Evolutionary conservation across 2,329 filamentous ascomycete species (phyloP).

Genomic region (Achaetomium macrosporum): DNA sequence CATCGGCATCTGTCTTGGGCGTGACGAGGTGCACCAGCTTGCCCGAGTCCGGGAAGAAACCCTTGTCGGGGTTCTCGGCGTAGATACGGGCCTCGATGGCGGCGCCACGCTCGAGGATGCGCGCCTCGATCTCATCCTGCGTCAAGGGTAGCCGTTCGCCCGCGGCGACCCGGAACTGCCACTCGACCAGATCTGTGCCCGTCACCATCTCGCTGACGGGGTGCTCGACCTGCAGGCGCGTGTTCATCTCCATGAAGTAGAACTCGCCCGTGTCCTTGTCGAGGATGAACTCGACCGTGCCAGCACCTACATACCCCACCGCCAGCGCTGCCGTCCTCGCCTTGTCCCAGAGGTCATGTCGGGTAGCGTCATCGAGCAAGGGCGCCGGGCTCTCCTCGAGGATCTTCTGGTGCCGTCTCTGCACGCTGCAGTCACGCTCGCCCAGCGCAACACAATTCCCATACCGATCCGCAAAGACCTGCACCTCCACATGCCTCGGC

Average conservation of each 20-base stretch:
- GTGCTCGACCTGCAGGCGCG: conserved; percentile 91
- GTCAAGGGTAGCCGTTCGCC: conserved; percentile 52
- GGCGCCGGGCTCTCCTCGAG: conserved; percentile 85
- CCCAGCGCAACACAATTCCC: conserved; percentile 78
- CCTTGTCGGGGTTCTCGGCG: conserved; percentile 85
- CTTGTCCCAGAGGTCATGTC: conserved; percentile 61
- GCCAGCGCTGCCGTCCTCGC: conserved; percentile 62
- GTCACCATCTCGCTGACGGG: conserved; percentile 75
- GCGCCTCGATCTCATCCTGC: conserved; percentile 60
- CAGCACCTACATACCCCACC: conserved; percentile 81
- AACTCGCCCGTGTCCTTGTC: conserved; percentile 77
- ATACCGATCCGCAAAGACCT: conserved; percentile 78
- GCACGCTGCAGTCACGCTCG: conserved; percentile 82
- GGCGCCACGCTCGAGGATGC: conserved; percentile 70
- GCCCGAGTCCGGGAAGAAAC: conserved; percentile 92
- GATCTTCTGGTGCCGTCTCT: conserved; percentile 84
- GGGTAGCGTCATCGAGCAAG: conserved; percentile 50
- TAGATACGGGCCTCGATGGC: conserved; percentile 97
- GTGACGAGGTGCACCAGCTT: conserved; percentile 76
- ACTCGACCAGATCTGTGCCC: conserved; percentile 75
- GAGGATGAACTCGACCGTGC: conserved; percentile 86
- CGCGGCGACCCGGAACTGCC: conserved; percentile 77
- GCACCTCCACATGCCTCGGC: conserved; percentile 81
- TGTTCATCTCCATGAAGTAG: conserved; percentile 81
- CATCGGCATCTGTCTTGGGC: conserved; percentile 60